Percentiles rank a stretch among this genome's conserved stretches.
phyloP scores from a whole-genome alignment of 1,284 basidiomycete species.

The Pyrrhoderma lamaoense region DNA sequence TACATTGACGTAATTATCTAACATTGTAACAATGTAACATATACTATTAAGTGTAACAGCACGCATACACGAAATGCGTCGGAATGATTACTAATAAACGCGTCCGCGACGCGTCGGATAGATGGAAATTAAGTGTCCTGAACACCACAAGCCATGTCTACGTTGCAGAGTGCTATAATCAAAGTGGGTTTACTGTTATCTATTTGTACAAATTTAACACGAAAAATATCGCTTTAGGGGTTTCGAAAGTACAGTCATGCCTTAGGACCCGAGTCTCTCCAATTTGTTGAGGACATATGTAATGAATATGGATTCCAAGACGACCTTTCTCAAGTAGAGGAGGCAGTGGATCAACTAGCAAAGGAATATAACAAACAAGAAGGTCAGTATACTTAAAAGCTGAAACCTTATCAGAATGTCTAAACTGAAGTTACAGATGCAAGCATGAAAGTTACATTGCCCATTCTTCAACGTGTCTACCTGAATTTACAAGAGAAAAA shows the following conservation, averaged over 20 bases:
- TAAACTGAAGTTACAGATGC: conserved; percentile 47
- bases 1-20: too few species aligned
- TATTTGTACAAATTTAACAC: too few species aligned
- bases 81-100: neutral
- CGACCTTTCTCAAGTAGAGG: conserved; percentile 54
- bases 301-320: conserved; percentile 59
- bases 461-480: conserved; percentile 75
- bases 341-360: conserved; percentile 77
- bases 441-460: conserved; percentile 69
- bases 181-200: too few species aligned
- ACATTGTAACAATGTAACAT: too few species aligned
- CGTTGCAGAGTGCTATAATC: neutral
- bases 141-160: neutral
- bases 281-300: conserved; percentile 62
- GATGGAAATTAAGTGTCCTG: neutral
- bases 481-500: conserved; percentile 72
- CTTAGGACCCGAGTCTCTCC: conserved; percentile 66
- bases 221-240: conserved; percentile 47
- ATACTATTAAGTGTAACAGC: too few species aligned
- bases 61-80: too few species aligned
- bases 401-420: neutral
- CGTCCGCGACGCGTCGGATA: neutral
- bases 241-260: conserved; percentile 82
- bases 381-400: conserved; percentile 39
- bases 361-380: conserved; percentile 90